These are phyloP conservation scores for Xylariaceae sp. DNA, from an alignment of 2,329 filamentous ascomycete species.

Conservation along the genomic window DNA sequence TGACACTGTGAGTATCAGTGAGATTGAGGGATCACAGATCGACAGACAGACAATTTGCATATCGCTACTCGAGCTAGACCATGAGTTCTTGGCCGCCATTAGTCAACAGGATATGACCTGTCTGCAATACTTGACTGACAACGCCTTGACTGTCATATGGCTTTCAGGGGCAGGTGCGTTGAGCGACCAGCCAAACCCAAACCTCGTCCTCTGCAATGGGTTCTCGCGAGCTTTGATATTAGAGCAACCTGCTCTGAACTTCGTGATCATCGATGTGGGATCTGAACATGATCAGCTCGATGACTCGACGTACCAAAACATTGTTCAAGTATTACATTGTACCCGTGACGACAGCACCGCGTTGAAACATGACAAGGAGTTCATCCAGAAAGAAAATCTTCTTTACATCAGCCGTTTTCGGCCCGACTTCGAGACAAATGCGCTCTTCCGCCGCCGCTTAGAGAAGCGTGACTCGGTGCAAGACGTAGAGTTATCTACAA, in stretches of 20 bases:
- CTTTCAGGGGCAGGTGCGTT: conserved; percentile 1
- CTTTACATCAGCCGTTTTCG: neutral
- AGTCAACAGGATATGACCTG: neutral
- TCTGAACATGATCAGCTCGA: no score
- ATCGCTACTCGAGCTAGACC: conserved; percentile 3
- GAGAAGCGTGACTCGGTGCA: neutral
- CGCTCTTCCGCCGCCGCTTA: neutral
- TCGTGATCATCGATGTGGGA: conserved; percentile 10
- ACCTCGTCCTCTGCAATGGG: conserved; percentile 5
- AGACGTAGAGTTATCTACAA: no score
- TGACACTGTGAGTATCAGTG: neutral
- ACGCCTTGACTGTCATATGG: neutral
- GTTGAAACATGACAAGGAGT: neutral
- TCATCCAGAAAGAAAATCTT: neutral
- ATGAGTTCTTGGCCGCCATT: neutral
- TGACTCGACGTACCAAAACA: neutral
- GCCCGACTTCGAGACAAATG: neutral
- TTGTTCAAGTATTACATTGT: neutral
- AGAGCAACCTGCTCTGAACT: conserved; percentile 9
- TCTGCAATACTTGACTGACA: neutral
- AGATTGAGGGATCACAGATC: neutral
- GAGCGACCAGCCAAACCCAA: neutral
- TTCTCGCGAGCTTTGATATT: conserved; percentile 8
- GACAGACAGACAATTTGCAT: neutral
- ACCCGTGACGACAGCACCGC: neutral